Evolutionary conservation across 345 rosid species (phyloP), one percentile per base, ranked within the genome.

Genomic region (Nephelium lappaceum): DNA sequence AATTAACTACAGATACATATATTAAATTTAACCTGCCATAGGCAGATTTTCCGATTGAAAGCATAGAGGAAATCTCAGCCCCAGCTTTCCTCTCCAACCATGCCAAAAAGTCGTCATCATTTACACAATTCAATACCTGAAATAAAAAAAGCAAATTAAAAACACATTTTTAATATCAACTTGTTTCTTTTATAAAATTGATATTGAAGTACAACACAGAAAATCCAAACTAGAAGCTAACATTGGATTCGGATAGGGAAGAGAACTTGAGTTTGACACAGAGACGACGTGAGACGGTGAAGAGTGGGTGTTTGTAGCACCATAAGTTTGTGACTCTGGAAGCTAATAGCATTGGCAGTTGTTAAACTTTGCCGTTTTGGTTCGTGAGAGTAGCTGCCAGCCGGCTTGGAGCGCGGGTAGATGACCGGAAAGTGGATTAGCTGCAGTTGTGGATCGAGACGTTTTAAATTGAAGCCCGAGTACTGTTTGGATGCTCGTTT

Each of bases 1-100:
- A 47, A n/a, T 36, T 62, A 62, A 18, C 38, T 65, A 25, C 18
- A 58, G 74, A 5, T 8, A 58, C 18, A 11, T 11, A 11, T 10
- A 65, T 6, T 77, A 76, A 3, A 58, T 18, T 57, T n/a, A 75
- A 91, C 98, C 97, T 90, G 74, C 98, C 95, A 58, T 83, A 76
- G n/a, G 66, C 65, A 16, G 98, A 93, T 84, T 80, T 92, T 45
- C 97, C 95, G n/a, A 93, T 87, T 9, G 90, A 85, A 64, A 93
- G 91, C 73, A 78, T 74, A 4, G 90, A 79, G 0, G 93, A 88
- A 53, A 95, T 80, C 79, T 85, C 82, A n/a, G 64, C 82, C 72
- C 93, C 92, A 69, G 97, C 88, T 79, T 84, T 88, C 25, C 57
- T 73, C 83, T 92, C 94, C 83, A 95, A 77, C 98, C 98, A 95